Evolutionary conservation across 2,329 filamentous ascomycete genomes (phyloP).

Genomic region (Colletotrichum phormii): DNA sequence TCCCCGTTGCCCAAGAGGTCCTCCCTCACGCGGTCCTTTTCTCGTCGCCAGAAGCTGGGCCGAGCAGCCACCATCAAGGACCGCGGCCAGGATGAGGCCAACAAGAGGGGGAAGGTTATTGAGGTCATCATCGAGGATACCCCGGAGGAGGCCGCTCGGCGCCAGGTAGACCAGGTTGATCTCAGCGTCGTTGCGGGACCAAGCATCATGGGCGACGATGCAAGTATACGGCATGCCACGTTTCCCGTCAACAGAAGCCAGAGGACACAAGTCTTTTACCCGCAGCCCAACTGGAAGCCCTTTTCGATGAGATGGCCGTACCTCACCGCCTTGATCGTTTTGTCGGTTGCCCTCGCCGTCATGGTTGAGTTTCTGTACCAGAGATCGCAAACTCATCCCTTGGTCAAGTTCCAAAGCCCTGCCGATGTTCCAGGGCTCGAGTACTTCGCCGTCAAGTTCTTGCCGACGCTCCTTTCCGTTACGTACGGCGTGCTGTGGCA

Average conservation of each 20-base stretch:
- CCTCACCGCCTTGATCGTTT: slow-evolving; percentile 61
- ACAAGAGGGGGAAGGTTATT: slow-evolving; percentile 69
- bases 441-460: slow-evolving; percentile 74
- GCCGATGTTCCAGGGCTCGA: slow-evolving; percentile 60
- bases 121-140: slow-evolving; percentile 64
- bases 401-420: slow-evolving; percentile 63
- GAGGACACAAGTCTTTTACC: slow-evolving; percentile 66
- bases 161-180: slow-evolving; percentile 54
- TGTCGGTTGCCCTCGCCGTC: slow-evolving; percentile 65
- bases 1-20: slow-evolving; percentile 47
- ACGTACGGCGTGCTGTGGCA: slow-evolving; percentile 75
- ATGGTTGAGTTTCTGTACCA: slow-evolving; percentile 68
- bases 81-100: slow-evolving; percentile 68
- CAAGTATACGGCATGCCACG: slow-evolving; percentile 50
- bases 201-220: slow-evolving; percentile 39
- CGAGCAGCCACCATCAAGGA: slow-evolving; percentile 58
- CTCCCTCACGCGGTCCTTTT: slow-evolving; percentile 54
- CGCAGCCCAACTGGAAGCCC: slow-evolving; percentile 75
- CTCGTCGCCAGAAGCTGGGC: slow-evolving; percentile 45
- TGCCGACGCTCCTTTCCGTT: slow-evolving; percentile 71
- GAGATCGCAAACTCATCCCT: slow-evolving; percentile 55
- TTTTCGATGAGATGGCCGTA: slow-evolving; percentile 74
- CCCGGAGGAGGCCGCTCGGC: slow-evolving; percentile 15
- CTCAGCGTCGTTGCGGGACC: slow-evolving; percentile 64
- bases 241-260: slow-evolving; percentile 49